Base-by-base conservation (phyloP, 306 rosid species). In the Pyrus communis region DNA sequence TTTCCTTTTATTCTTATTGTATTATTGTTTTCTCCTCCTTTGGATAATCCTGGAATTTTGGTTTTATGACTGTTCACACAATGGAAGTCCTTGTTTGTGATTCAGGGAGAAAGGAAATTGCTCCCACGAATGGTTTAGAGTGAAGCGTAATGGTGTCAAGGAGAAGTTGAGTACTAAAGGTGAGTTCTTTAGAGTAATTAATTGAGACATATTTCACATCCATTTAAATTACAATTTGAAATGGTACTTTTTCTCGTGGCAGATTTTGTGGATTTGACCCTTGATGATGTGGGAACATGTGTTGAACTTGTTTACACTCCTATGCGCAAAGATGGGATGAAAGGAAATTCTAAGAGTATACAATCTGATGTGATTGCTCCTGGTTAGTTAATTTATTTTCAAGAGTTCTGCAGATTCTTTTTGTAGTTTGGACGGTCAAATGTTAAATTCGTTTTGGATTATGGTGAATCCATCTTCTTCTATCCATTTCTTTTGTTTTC, bases 61-160 rank as follows among this genome's bases (percentile, higher is more conserved):
- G 38, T 45, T 21, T 42, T 66, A 1, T 54, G 52, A 61, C 25
- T 14, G 18, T 40, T 67, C 11, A 67, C 21, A 42, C n/a, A 22
- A 28, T 70, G 61, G 35, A 21, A 9, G 17, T 66, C 70, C 12
- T 66, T 66, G 66, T 75, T 76, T 78, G 33, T 82, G 75, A 68
- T 90, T 84, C 82, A 95, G 99, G 82, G 92, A 86, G 84, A 85
- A 73, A 88, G 98, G 99, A 80, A 74, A 87, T 80, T 95, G 98
- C 80, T 74, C 68, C 63, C 83, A 87, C 68, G 93, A 87, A 68
- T 95, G 99, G 99, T 91, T 83, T 81, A 88, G 98, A 80, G 86
- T 86, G 64, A 83, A 88, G 72, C 83, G 81, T 51, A 79, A 81
- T 81, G 85, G 87, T 74, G 62, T 60, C 23, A 86, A 81, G 78